Conservation (phyloP, 345 rosid genomes). For the Boechera divaricarpa region DNA sequence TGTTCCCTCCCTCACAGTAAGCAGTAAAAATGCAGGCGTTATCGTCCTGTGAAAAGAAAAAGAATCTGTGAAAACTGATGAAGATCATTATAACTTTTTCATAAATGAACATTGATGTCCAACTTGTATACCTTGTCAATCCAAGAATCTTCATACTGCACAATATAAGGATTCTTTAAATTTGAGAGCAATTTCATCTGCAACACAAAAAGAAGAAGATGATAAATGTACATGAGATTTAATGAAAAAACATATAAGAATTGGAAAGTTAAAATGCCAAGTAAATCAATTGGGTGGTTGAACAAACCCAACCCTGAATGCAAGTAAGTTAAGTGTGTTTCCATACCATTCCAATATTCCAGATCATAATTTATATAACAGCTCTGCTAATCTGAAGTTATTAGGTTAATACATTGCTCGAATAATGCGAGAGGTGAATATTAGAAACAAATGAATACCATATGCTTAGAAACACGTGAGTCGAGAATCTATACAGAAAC, state of each 20-base stretch:
- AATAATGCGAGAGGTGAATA: not conserved
- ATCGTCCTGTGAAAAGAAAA: constrained; percentile 58
- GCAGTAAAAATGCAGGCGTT: constrained; percentile 74
- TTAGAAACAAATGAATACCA: not conserved
- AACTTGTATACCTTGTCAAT: constrained; percentile 72
- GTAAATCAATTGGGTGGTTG: constrained; percentile 5
- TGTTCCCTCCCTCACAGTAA: constrained; percentile 90
- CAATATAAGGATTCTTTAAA: constrained; percentile 76
- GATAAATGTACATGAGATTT: constrained; percentile 15
- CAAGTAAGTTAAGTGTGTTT: constrained; percentile 4
- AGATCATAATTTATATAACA: not conserved
- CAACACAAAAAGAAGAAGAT: constrained; percentile 38
- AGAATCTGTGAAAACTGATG: constrained; percentile 21
- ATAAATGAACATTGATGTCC: constrained; percentile 3
- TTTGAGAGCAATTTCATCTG: constrained; percentile 85
- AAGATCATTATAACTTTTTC: constrained; percentile 7
- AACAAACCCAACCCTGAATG: not conserved
- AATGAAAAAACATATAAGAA: not conserved
- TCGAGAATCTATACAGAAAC: not conserved
- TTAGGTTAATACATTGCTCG: not conserved
- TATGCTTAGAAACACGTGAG: constrained; percentile 1
- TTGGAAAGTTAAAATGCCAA: constrained; percentile 7
- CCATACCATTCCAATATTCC: not conserved
- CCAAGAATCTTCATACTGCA: constrained; percentile 89
- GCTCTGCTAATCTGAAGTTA: constrained; percentile 1